Percentiles rank a stretch among this genome's conserved stretches.
phyloP scores from a whole-genome alignment of 495 filamentous ascomycete genomes.

The Darksidea phi region DNA sequence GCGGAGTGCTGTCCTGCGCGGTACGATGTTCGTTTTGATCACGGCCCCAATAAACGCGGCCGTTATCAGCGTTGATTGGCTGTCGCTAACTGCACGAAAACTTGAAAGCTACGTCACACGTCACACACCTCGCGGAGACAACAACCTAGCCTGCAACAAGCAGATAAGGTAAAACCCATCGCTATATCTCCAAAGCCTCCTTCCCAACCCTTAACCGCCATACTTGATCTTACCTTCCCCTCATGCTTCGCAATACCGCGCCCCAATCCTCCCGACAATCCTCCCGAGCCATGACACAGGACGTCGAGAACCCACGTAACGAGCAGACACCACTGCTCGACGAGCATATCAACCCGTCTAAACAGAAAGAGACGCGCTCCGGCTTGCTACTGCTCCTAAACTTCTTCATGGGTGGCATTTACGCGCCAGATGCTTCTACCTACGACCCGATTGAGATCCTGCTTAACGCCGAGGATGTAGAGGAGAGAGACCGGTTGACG shows the following conservation, averaged over 20 bases:
- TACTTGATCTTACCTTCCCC: no score
- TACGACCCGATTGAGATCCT: slow-evolving; percentile 37
- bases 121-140: not conserved
- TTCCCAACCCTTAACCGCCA: not conserved
- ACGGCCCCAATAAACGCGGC: not conserved
- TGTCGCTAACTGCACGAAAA: not conserved
- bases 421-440: slow-evolving; percentile 25
- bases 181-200: not conserved
- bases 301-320: not conserved
- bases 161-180: not conserved
- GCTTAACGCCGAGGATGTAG: slow-evolving; percentile 27
- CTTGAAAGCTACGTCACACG: not conserved
- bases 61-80: not conserved
- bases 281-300: no score
- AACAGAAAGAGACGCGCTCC: not conserved
- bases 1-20: no score
- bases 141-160: not conserved
- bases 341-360: not conserved
- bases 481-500: slow-evolving; percentile 36
- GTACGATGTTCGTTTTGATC: no score
- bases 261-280: no score
- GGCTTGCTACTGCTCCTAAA: slow-evolving; percentile 4
- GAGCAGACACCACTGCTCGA: not conserved
- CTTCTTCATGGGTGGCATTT: slow-evolving; percentile 33
- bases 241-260: no score